These are phyloP conservation scores for Candida schatavii DNA, from an alignment of 805 yeast species.

Conservation along the genomic window DNA sequence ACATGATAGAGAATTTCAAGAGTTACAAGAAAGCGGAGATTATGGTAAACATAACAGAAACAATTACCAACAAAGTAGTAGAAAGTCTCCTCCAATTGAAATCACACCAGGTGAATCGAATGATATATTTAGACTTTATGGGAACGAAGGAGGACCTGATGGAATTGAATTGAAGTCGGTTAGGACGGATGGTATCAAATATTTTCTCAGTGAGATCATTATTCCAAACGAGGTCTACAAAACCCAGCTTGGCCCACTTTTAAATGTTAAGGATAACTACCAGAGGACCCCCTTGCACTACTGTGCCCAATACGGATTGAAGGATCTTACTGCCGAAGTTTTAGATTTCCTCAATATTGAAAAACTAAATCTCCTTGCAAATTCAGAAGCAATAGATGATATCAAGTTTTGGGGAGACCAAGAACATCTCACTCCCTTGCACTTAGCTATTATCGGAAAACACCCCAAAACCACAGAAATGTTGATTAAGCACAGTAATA, in stretches of 20 bases:
- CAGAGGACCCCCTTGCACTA: conserved; percentile 86
- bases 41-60: conserved; percentile 30
- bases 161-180: conserved; percentile 55
- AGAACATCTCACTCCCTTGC: conserved; percentile 78
- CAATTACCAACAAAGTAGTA: neutral
- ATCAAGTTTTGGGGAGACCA: conserved; percentile 66
- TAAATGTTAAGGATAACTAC: conserved; percentile 71
- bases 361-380: conserved; percentile 58
- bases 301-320: conserved; percentile 82
- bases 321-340: conserved; percentile 56
- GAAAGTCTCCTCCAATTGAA: conserved; percentile 32
- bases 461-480: conserved; percentile 75
- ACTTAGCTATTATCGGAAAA: conserved; percentile 75
- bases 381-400: conserved; percentile 52
- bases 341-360: conserved; percentile 44
- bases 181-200: conserved; percentile 51
- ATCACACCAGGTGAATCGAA: conserved; percentile 43
- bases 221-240: conserved; percentile 2
- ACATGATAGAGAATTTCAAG: conserved; percentile 4
- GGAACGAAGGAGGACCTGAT: conserved; percentile 39
- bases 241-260: conserved; percentile 16
- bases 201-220: conserved; percentile 52
- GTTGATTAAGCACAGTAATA: conserved; percentile 46
- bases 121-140: conserved; percentile 23
- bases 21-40: conserved; percentile 12